These are phyloP conservation scores for Balakata baccata DNA, from an alignment of 345 rosid species.

Conservation along the genomic window DNA sequence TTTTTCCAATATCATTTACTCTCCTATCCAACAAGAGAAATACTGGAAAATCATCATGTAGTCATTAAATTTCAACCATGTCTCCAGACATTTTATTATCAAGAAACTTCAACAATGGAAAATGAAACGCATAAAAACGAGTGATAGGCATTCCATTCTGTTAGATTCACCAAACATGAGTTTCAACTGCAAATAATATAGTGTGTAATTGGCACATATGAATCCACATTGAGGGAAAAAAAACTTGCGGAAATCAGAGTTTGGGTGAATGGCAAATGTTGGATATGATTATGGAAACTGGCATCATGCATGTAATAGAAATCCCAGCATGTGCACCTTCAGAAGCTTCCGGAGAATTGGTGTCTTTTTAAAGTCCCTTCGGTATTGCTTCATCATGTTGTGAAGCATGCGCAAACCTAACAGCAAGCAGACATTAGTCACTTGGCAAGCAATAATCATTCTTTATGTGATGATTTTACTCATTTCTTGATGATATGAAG, in stretches of 20 bases:
- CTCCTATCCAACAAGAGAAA: background rate
- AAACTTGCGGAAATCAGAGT: background rate
- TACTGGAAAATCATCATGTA: background rate
- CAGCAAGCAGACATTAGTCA: slow-evolving; percentile 21
- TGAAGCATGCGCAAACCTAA: slow-evolving; percentile 95
- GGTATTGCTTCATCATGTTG: slow-evolving; percentile 88
- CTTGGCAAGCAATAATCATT: slow-evolving; percentile 19
- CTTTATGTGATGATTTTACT: slow-evolving; percentile 8
- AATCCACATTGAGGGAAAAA: background rate
- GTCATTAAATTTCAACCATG: background rate
- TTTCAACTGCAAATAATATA: background rate
- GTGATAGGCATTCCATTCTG: background rate
- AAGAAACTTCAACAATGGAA: too few species aligned
- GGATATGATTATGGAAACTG: background rate
- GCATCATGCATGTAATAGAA: background rate
- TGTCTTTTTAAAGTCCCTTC: slow-evolving; percentile 85
- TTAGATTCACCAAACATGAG: too few species aligned
- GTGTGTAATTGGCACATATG: background rate
- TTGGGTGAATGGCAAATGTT: background rate
- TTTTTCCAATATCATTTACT: background rate
- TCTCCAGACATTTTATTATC: background rate
- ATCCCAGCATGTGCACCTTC: slow-evolving; percentile 52
- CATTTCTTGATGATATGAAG: slow-evolving; percentile 4
- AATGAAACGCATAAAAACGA: background rate
- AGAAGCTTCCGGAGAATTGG: slow-evolving; percentile 96